Evolutionary conservation across 805 yeast genomes (phyloP), one percentile per base, ranked within the genome.

Genomic region (Blastobotrys parvus): DNA sequence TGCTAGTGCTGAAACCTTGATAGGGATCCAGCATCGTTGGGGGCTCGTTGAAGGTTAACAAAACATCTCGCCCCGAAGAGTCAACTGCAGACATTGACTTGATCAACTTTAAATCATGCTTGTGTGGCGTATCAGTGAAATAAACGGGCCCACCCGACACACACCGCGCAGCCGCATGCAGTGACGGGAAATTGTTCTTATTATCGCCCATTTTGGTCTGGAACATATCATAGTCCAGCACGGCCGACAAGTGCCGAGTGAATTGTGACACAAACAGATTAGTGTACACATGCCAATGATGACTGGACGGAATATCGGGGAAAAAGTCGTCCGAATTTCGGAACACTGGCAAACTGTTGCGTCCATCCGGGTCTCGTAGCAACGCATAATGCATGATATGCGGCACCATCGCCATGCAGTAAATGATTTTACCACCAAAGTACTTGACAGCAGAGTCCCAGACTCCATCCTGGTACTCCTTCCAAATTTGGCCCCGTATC

Each of bases 211-310:
- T 34, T 17, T 44, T 43, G 4, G 61, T 47, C 44, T 54, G 58
- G 31, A 58, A 58, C 62, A 58, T 58, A 40, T 58, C 62, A 50
- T 54, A 58, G 44, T 58, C 62, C 2, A 57, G 56, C 4, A 50
- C 33, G 4, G 50, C 52, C 16, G 49, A 43, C 29, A 55, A 46
- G 13, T 52, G 45, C 19, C 51, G 38, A 13, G 61, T 56, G 40
- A 45, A 54, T 3, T 46, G 25, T 17, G 54, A 35, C 25, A 53
- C 55, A 49, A 46, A 49, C 16, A 58, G 43, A 45, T 58, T 58
- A 40, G 54, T 45, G 39, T 51, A 58, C 11, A 56, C 46, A 39
- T 58, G 62, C 61, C 62, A 58, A 32, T 44, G 49, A 37, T 58
- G 62, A 25, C 58, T 52, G 3, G 47, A 38, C 8, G 46, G 44